Base-by-base conservation (phyloP, 2,329 filamentous ascomycete species). In the Grosmannia clavigera region DNA sequence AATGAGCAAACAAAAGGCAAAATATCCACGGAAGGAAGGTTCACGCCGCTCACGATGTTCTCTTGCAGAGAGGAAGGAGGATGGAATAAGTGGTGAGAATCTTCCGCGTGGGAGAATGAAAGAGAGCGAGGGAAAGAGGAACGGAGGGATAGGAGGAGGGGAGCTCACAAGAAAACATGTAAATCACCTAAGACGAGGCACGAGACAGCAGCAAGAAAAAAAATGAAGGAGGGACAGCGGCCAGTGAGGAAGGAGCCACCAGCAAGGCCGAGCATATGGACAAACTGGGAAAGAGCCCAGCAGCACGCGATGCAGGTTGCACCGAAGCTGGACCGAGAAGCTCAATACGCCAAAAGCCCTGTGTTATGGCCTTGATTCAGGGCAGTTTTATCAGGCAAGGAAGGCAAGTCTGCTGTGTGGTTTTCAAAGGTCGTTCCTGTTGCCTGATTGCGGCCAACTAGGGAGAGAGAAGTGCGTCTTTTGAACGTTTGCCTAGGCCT, bases 111-210 rank as follows among this genome's bases (percentile, higher is more conserved):
- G 7, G 33, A 40, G 53, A 19, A n/a, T 12, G 14, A 29, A 43
- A 27, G 40, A 46, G 12, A 16, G 11, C 38, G 38, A 46, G n/a
- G 38, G 16, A 67, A 40, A 50, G n/a, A 31, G 38, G 5, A 67
- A 40, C 25, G n/a, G 22, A 46, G 25, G 22, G 25, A 14, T 27
- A 27, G 29, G 31, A 48, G 29, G 29, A n/a, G n/a, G 25, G 12
- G 27, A 57, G 54, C 33, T 14, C 27, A 16, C 19, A 38, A 2
- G 52, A 33, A 31, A n/a, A 33, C 10, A 56, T 11, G n/a, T 46
- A 46, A 31, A 9, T 10, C 3, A 3, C 43, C 43, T 19, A 46
- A 46, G 3, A 46, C 5, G 43, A 19, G 2, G 43, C 43, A n/a
- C 43, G 43, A 46, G 43, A 46, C 16, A 46, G 43, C 14, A n/a